Evolutionary conservation across 306 rosid genomes (phyloP), one percentile per base, ranked within the genome.

Genomic region (Prunus salicina): DNA sequence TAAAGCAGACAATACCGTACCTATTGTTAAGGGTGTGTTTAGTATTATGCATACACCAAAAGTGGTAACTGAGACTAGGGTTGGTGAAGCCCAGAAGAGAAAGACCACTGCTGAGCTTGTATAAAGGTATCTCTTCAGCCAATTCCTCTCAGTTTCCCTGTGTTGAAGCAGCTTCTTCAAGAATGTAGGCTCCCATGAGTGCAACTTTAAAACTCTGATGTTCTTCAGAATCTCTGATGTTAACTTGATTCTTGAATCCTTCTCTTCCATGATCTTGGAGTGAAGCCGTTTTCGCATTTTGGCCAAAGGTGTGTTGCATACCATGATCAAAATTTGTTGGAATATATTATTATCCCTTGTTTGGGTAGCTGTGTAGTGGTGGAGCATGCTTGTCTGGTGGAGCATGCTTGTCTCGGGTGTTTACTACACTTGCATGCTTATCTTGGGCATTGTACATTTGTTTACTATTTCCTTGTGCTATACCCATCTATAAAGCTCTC

Each of bases 121-220:
- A 46, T 87, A 87, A 20, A 80, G 16, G 74, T 3, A 89, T 63
- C 64, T 87, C 41, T 27, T 86, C 75, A 89, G 70, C 87, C 89
- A 89, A 1, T 85, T 78, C 56, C 75, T 60, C 70, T 89, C 91
- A 0, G 58, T 49, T 20, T 74, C 67, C 78, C 94, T 84, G 8
- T 83, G 79, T 78, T 82, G 4, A 45, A 90, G 88, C 60, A 73
- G 71, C 87, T 74, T 69, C 74, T 87, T 78, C 34, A 82, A 67
- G 65, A 89, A 89, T 83, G 84, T 89, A 88, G 84, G 87, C 68
- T 87, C 91, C 94, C 94, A 89, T 71, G 86, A 91, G 73, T 87
- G 88, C n/a, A 89, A 81, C 70, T 90, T 87, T 64, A 89, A 88
- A 71, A 89, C 86, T 75, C 82, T 80, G 90, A 89, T 86, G 85